Evolutionary conservation across 805 yeast species (phyloP), one percentile per base, ranked within the genome.

Genomic region (Scheffersomyces coipomensis): DNA sequence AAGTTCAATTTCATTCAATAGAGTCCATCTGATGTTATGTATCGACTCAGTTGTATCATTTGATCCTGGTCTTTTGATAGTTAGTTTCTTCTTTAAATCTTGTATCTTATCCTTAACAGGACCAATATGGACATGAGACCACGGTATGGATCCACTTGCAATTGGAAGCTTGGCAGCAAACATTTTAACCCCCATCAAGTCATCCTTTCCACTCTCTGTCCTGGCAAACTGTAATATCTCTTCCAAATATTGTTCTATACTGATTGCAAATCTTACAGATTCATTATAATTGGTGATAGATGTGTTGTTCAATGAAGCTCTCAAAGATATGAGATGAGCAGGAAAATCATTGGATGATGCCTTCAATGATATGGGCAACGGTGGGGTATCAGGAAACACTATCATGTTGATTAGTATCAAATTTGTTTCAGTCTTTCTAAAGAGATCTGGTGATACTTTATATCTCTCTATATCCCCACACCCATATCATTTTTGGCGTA

Each of bases 171-270:
- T 21, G 5, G 22, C 11, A 4, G 51, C 42, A 36, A 22, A 27
- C 5, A 16, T 6, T 1, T 46, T 36, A 9, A 11, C n/a, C 5
- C 5, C n/a, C 11, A 5, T 17, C 4, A 30, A n/a, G 7, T 19
- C 33, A 30, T n/a, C n/a, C 39, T 11, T n/a, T 23, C 42, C 8
- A 29, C 29, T 5, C 1, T 35, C 46, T 32, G 34, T 15, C 3
- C 27, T 24, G 13, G 43, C 27, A 37, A 39, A 51, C 11, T 45
- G 44, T 31, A 60, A 53, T 16, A 60, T 34, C 10, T 43, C 49
- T n/a, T 60, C 61, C 22, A 68, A 42, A 40, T 68, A 69, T 30
- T 56, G 55, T 39, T 65, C 70, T n/a, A 66, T 40, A 15, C 53
- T 43, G 26, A 61, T 59, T 12, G 58, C 61, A 44, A 56, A 66